Conservation (phyloP, 129 eudicot species). For the Flaveria brownii region DNA sequence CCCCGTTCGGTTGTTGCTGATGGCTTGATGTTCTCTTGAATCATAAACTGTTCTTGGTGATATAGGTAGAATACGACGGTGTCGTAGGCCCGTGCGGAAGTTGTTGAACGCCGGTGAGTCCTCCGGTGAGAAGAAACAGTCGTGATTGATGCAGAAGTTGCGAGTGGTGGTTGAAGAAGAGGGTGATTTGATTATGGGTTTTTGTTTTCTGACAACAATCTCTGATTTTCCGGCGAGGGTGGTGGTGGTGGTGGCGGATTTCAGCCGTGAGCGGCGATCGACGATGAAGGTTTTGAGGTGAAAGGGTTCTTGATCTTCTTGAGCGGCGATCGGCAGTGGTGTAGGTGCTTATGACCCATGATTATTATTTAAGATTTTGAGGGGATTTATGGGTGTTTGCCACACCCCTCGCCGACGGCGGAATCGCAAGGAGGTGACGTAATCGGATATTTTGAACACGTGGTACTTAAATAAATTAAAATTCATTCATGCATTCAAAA, state of each 20-base stretch:
- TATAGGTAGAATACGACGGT: too few species aligned
- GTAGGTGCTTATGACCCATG: slow-evolving; percentile 52
- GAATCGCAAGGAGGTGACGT: too few species aligned
- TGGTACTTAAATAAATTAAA: too few species aligned
- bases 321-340: too few species aligned
- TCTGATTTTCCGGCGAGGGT: slow-evolving; percentile 26
- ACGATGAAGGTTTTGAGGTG: slow-evolving; percentile 58
- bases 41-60: too few species aligned
- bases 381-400: too few species aligned
- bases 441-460: too few species aligned
- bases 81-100: too few species aligned
- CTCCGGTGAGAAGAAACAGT: slow-evolving; percentile 53
- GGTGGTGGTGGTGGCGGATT: slow-evolving; percentile 17
- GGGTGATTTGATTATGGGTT: slow-evolving; percentile 26
- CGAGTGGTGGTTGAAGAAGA: slow-evolving; percentile 2
- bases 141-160: slow-evolving; percentile 51
- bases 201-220: slow-evolving; percentile 42
- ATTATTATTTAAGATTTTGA: not conserved
- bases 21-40: too few species aligned
- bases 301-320: slow-evolving; percentile 90
- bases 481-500: too few species aligned
- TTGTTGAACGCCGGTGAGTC: slow-evolving; percentile 60
- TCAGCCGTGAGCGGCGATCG: slow-evolving; percentile 52
- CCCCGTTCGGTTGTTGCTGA: too few species aligned
- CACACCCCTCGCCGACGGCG: too few species aligned